These are phyloP conservation scores for Logfia minima DNA, from an alignment of 129 eudicot genomes.

Conservation along the genomic window DNA sequence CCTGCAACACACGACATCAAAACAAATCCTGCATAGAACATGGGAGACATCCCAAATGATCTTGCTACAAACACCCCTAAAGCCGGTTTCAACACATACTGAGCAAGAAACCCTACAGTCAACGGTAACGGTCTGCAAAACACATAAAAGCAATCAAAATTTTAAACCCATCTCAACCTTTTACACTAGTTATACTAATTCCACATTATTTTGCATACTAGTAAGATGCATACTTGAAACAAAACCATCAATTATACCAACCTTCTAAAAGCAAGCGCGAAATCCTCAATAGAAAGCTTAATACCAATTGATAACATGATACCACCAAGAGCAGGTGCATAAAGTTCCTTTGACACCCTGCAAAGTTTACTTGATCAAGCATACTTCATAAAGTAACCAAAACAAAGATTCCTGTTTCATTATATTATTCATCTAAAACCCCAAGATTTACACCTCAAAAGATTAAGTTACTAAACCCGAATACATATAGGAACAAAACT, in stretches of 20 bases:
- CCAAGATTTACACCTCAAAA: not conserved
- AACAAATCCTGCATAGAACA: slow-evolving; percentile 87
- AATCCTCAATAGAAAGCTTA: slow-evolving; percentile 79
- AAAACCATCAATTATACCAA: slow-evolving; percentile 14
- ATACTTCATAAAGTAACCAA: slow-evolving; percentile 15
- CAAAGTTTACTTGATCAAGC: slow-evolving; percentile 23
- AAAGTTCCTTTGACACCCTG: slow-evolving; percentile 96
- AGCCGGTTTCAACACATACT: slow-evolving; percentile 68
- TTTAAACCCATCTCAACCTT: not conserved
- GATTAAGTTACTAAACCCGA: not conserved
- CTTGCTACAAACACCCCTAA: slow-evolving; percentile 78
- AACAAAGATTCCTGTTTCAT: slow-evolving; percentile 1
- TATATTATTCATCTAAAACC: slow-evolving; percentile 13
- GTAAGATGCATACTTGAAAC: not conserved
- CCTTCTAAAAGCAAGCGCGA: slow-evolving; percentile 82
- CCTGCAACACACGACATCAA: slow-evolving; percentile 94
- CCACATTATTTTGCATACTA: not conserved
- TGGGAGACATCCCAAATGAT: slow-evolving; percentile 70
- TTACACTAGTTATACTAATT: not conserved
- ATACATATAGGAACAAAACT: not conserved
- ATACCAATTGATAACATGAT: slow-evolving; percentile 96
- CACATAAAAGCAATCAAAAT: slow-evolving; percentile 8
- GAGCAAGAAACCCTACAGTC: slow-evolving; percentile 77
- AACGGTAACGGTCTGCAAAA: slow-evolving; percentile 78
- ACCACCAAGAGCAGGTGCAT: slow-evolving; percentile 99